Evolutionary conservation across 495 filamentous ascomycete genomes (phyloP), one percentile per base, ranked within the genome.

Genomic region (Hapsidospora chrysogenum): DNA sequence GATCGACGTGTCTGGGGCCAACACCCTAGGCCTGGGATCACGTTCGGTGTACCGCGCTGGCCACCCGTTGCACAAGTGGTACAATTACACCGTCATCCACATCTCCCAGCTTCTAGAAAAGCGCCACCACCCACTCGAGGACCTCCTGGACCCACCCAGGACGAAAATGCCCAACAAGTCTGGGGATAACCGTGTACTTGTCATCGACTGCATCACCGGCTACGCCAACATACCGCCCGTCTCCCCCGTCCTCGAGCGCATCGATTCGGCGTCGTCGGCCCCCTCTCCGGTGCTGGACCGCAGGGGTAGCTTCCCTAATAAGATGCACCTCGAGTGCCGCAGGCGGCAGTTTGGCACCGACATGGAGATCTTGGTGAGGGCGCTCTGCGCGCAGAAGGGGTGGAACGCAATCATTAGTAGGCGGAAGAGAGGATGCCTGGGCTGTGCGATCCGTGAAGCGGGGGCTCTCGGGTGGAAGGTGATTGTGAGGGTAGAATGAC

Each of bases 371-470:
- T 62, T 82, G 26, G 75, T 64, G 6, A 61, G 78, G 19, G 76
- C 78, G 2, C 66, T 79, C 51, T 85, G 79, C 44, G 70, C 77
- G 2, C 67, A 78, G 39, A 69, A 63, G 40, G 79, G 77, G 2
- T 68, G 66, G 53, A 71, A 80, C 49, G 78, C 76, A 11, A 42
- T 85, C 32, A 69, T 85, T 39, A 75, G 74, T 33, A 56, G 77
- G 19, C 62, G 62, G 29, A 66, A 72, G 32, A 60, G 72, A 42
- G 72, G 68, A 0, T 83, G 79, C 46, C 41, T 82, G 23, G 61
- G 64, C 7, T 82, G 79, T 45, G 74, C 75, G 42, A 66, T 85
- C 18, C 60, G 79, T 17, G 78, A 85, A 53, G 78, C 76, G 0
- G 67, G 66, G 9, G 78, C 78, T 5, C 43, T 82, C 31, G 70